Evolutionary conservation across 192 early-diverging fungal genomes (phyloP).

Genomic region (Thamnidium elegans): DNA sequence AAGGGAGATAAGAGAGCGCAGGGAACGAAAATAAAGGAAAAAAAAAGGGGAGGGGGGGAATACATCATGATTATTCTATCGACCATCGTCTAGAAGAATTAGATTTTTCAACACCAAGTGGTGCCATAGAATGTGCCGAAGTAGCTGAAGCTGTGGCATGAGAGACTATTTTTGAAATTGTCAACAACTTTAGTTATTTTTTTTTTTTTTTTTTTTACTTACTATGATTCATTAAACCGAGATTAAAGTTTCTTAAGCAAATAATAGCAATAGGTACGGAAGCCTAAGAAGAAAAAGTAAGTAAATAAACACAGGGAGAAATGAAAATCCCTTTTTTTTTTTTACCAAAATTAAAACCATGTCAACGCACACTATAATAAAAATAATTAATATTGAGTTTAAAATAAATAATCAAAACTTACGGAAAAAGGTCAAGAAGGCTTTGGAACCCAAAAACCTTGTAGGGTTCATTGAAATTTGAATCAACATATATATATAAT

Average conservation of each 20-base stretch:
- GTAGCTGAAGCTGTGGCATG: conserved; percentile 30
- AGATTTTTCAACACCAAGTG: conserved; percentile 31
- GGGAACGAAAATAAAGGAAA: too few relatives aligned
- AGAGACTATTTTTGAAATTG: conserved; percentile 25
- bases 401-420: conserved; percentile 34
- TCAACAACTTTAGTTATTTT: background rate
- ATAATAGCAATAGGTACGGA: conserved; percentile 53
- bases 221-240: conserved; percentile 69
- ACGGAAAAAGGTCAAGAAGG: conserved; percentile 57
- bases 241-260: conserved; percentile 69
- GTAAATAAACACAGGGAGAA: background rate
- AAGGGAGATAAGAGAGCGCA: too few relatives aligned
- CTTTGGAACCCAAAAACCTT: conserved; percentile 46
- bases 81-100: conserved; percentile 35
- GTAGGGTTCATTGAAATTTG: conserved; percentile 49
- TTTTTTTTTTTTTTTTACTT: conserved; percentile 24
- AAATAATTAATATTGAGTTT: conserved; percentile 7
- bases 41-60: background rate
- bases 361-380: conserved; percentile 43
- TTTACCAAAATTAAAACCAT: conserved; percentile 43
- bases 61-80: conserved; percentile 25
- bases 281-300: conserved; percentile 23
- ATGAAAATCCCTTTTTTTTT: conserved; percentile 17
- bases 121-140: conserved; percentile 30
- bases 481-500: conserved; percentile 63